Evolutionary conservation across 2,329 filamentous ascomycete species (phyloP).

Genomic region (Cercospora zeina): DNA sequence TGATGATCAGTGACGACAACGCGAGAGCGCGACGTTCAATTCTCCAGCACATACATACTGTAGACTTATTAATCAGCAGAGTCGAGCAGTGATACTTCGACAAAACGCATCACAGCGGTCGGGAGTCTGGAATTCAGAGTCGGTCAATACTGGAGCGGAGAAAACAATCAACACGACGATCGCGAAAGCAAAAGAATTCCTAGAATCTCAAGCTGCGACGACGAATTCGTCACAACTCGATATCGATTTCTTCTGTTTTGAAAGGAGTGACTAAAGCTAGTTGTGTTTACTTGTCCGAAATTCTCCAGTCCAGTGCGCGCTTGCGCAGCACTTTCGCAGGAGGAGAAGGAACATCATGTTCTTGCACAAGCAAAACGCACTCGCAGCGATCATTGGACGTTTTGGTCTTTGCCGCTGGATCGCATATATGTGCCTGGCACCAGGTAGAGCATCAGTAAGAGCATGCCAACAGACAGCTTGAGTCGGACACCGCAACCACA

Average conservation of each 20-base stretch:
- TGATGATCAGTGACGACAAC: neutral
- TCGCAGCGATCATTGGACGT: neutral
- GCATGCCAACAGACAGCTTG: neutral
- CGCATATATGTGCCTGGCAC: neutral
- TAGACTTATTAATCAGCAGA: neutral
- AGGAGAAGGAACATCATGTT: neutral
- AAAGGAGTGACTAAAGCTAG: conserved; percentile 24
- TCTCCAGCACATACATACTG: neutral
- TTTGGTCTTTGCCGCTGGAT: neutral
- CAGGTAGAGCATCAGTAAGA: neutral
- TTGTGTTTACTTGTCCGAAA: neutral
- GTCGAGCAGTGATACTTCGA: neutral
- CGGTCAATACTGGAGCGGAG: neutral
- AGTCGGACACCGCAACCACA: neutral
- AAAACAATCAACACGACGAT: neutral
- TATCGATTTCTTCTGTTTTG: conserved; percentile 21
- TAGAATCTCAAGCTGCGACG: conserved; percentile 7
- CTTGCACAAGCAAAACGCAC: neutral
- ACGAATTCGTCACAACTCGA: neutral
- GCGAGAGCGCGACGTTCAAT: neutral
- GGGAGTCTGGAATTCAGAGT: no score
- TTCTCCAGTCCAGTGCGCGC: neutral
- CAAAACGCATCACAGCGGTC: no score
- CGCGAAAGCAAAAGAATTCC: no score
- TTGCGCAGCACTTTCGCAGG: neutral